A percentile compares a stretch with the other conserved stretches of the same genome.
Conservation (phyloP, 1,284 basidiomycete genomes). For the Melampsora abietis-canadensis region DNA sequence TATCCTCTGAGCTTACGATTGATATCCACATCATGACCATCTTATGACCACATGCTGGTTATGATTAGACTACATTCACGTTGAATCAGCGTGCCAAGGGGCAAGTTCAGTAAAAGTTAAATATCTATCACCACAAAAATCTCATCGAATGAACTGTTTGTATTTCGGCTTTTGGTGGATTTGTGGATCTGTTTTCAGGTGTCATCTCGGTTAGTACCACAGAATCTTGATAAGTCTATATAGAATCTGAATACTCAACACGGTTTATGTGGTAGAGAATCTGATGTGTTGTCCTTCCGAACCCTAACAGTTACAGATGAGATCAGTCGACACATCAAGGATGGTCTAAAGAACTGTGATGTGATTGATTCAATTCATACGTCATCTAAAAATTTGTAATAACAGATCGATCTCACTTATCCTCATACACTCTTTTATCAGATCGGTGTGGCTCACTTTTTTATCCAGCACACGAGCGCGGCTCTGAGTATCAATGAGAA, state of each 20-base stretch:
- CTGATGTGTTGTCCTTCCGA: neutral
- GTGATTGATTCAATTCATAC: slow-evolving; percentile 6
- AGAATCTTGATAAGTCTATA: neutral
- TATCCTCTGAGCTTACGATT: no score
- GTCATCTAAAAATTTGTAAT: neutral
- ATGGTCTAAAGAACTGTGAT: slow-evolving; percentile 41
- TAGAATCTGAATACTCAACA: neutral
- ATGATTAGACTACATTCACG: slow-evolving; percentile 38
- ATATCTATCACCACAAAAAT: neutral
- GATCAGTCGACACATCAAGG: slow-evolving; percentile 28
- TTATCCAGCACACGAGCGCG: slow-evolving; percentile 54
- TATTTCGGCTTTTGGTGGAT: neutral
- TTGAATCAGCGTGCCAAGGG: slow-evolving; percentile 36
- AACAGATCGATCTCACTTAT: neutral
- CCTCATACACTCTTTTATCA: slow-evolving; percentile 3
- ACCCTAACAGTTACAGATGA: slow-evolving; percentile 37
- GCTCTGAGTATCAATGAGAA: slow-evolving; percentile 53
- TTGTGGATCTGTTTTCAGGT: slow-evolving; percentile 5
- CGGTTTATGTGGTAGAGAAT: neutral
- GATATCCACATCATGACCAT: no score
- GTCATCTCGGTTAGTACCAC: slow-evolving; percentile 40
- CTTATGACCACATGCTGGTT: no score
- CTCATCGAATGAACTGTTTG: neutral
- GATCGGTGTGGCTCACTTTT: slow-evolving; percentile 46
- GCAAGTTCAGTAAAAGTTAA: slow-evolving; percentile 10